phyloP scores from a whole-genome alignment of 176 grass and related monocot genomes.

The Zoysia japonica region DNA sequence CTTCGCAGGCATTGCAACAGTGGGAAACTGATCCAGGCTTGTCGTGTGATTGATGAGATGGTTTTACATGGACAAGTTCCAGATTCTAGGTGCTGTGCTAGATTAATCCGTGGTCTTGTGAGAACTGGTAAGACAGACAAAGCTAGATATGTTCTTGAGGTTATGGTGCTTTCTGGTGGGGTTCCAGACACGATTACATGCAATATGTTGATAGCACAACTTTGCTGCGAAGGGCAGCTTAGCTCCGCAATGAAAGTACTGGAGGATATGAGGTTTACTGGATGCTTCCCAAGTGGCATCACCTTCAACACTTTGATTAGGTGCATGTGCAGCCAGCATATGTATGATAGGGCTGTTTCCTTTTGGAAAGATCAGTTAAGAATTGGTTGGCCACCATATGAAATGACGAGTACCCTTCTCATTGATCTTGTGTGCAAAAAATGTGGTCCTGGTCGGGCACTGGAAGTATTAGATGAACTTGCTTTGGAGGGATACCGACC shows the following conservation, averaged over 20 bases:
- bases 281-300: constrained; percentile 60
- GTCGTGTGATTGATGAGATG: constrained; percentile 65
- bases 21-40: constrained; percentile 63
- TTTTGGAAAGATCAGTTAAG: constrained; percentile 73
- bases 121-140: constrained; percentile 56
- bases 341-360: constrained; percentile 56
- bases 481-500: constrained; percentile 59
- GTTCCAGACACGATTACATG: constrained; percentile 68
- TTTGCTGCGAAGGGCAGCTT: constrained; percentile 53
- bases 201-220: constrained; percentile 68
- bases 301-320: constrained; percentile 82
- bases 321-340: constrained; percentile 56
- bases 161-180: constrained; percentile 67
- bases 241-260: constrained; percentile 51
- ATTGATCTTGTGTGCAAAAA: constrained; percentile 66
- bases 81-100: constrained; percentile 55
- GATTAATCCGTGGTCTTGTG: constrained; percentile 60
- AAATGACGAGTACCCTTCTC: constrained; percentile 68
- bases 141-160: constrained; percentile 53
- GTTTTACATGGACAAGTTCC: constrained; percentile 60
- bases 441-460: constrained; percentile 52
- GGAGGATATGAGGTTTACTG: constrained; percentile 57
- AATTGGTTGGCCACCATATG: constrained; percentile 64
- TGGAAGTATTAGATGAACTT: constrained; percentile 63
- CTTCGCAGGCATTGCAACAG: constrained; percentile 59